Evolutionary conservation across 2,329 filamentous ascomycete genomes (phyloP).

Genomic region (Penicillium sp.): DNA sequence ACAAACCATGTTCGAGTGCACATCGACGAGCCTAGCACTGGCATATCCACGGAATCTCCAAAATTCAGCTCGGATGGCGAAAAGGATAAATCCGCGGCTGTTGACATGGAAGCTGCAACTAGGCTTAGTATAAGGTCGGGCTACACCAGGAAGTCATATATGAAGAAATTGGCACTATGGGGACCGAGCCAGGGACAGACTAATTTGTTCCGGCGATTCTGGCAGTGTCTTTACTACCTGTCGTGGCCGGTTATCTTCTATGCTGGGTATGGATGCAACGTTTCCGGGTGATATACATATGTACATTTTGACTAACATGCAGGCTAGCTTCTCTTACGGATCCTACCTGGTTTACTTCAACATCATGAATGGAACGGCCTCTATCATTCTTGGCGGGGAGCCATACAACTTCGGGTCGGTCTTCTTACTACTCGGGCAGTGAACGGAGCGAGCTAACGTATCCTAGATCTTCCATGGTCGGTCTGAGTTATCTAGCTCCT

Average conservation of each 20-base stretch:
- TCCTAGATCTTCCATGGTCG: constrained; percentile 37
- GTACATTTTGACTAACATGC: constrained; percentile 2
- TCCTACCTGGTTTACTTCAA: constrained; percentile 42
- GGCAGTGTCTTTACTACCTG: constrained; percentile 35
- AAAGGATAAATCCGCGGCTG: constrained; percentile 16
- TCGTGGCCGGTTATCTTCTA: constrained; percentile 42
- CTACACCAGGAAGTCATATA: constrained; percentile 32
- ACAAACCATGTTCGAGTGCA: constrained; percentile 48
- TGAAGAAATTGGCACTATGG: constrained; percentile 33
- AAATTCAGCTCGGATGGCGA: constrained; percentile 12
- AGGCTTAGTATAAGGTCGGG: constrained; percentile 16
- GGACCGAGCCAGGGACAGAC: constrained; percentile 28
- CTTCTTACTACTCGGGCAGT: background rate
- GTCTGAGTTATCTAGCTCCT: constrained; percentile 39
- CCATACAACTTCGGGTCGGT: constrained; percentile 40
- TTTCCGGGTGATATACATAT: background rate
- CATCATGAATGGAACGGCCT: constrained; percentile 40
- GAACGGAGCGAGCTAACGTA: constrained; percentile 14
- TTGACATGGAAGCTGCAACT: constrained; percentile 6
- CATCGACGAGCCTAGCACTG: constrained; percentile 5
- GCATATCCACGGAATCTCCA: constrained; percentile 3
- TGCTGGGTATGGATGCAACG: constrained; percentile 26
- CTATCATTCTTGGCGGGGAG: constrained; percentile 33
- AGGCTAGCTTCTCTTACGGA: constrained; percentile 37
- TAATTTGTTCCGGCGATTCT: constrained; percentile 33